Conservation (phyloP, 805 yeast genomes). For the Zygosaccharomyces pseudorouxii region DNA sequence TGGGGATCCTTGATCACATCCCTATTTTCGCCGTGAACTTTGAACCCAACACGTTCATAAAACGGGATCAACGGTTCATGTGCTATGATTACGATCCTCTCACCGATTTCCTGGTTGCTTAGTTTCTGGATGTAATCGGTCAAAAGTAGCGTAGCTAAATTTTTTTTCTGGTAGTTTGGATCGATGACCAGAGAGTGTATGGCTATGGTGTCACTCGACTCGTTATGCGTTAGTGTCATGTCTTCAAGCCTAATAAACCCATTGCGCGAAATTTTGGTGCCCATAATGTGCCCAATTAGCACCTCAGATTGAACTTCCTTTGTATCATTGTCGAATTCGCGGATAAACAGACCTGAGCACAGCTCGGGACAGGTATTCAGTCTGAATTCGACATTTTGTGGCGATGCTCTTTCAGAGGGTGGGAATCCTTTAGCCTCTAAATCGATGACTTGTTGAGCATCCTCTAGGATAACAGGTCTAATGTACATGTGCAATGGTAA, state of each 20-base stretch:
- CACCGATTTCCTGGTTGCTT: slow-evolving; percentile 82
- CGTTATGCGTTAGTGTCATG: slow-evolving; percentile 54
- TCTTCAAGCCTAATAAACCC: slow-evolving; percentile 29
- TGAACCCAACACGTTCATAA: slow-evolving; percentile 78
- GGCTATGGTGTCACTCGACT: slow-evolving; percentile 68
- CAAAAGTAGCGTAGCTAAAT: slow-evolving; percentile 74
- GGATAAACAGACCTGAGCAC: slow-evolving; percentile 78
- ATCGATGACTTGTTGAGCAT: slow-evolving; percentile 53
- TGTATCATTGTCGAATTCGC: slow-evolving; percentile 48
- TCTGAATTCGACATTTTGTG: slow-evolving; percentile 63
- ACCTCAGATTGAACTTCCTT: slow-evolving; percentile 46
- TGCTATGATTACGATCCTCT: slow-evolving; percentile 67
- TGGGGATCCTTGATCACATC: slow-evolving; percentile 28
- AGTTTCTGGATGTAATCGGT: slow-evolving; percentile 89
- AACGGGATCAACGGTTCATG: slow-evolving; percentile 66
- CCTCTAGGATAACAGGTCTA: slow-evolving; percentile 76
- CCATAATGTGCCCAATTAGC: slow-evolving; percentile 75
- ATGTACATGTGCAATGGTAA: slow-evolving; percentile 59
- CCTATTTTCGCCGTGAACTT: slow-evolving; percentile 53
- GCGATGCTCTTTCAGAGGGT: slow-evolving; percentile 60
- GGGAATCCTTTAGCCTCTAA: slow-evolving; percentile 71
- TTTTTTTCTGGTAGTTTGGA: slow-evolving; percentile 73
- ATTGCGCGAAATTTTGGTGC: slow-evolving; percentile 54
- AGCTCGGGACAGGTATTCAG: slow-evolving; percentile 83
- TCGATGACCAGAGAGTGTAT: slow-evolving; percentile 77